A percentile compares a stretch with the other conserved stretches of the same genome.
Conservation (phyloP, 495 filamentous ascomycete genomes). For the Penicillium verhagenii region DNA sequence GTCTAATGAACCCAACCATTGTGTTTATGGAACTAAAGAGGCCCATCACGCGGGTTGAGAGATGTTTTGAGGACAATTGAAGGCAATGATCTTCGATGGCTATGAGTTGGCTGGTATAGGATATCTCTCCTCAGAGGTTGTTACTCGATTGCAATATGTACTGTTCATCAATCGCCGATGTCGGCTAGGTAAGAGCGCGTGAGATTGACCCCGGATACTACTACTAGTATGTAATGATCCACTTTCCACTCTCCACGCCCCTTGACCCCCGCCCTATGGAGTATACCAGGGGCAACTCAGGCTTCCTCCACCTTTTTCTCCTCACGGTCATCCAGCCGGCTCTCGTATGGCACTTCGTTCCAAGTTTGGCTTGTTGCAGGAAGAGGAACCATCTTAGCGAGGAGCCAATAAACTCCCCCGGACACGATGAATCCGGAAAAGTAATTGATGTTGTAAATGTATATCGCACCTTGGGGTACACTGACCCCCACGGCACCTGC, state of each 20-base stretch:
- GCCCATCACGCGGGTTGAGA: not conserved
- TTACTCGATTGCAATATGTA: constrained; percentile 4
- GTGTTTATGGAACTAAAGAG: not conserved
- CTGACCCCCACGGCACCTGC: constrained; percentile 71
- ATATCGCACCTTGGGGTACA: constrained; percentile 70
- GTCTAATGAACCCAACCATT: too few species aligned
- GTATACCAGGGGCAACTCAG: too few species aligned
- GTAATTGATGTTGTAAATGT: constrained; percentile 86
- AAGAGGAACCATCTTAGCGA: constrained; percentile 67
- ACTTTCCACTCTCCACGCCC: not conserved
- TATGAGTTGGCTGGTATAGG: not conserved
- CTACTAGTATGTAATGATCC: too few species aligned
- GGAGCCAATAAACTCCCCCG: constrained; percentile 57
- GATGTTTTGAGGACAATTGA: too few species aligned
- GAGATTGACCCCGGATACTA: not conserved
- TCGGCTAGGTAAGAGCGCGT: not conserved
- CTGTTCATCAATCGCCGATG: not conserved
- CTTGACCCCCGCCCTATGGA: too few species aligned
- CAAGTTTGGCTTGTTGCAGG: constrained; percentile 70
- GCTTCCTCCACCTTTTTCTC: constrained; percentile 30
- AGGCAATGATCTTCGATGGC: not conserved
- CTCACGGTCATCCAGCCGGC: constrained; percentile 33
- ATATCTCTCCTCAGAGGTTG: not conserved
- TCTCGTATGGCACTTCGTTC: constrained; percentile 73
- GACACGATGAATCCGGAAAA: constrained; percentile 79